Evolutionary conservation across 192 early-diverging fungal species (phyloP), one percentile per base, ranked within the genome.

Genomic region (Spizellomyces sp.): DNA sequence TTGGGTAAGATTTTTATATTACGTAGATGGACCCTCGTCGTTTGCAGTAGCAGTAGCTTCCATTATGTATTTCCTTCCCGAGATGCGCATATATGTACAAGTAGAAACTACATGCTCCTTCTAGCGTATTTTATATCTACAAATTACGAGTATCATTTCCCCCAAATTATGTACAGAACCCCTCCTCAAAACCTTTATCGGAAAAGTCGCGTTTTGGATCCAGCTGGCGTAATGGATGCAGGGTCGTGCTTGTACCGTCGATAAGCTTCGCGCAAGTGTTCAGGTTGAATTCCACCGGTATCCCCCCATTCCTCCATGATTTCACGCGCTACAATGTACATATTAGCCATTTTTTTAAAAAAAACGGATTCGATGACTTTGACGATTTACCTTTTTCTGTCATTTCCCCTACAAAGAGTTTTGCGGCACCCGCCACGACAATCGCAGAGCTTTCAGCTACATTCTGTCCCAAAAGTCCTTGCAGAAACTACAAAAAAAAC

Each of bases 331-430:
- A 69, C 17, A 36, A 41, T 41, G 36, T 17, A 9, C 5, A 61
- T 15, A 41, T 61, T 14, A 19, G 42, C 42, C 42, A n/a, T 61
- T 6, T 5, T 6, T 19, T 19, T 7, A 41, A 9, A 14, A 17
- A 6, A 42, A 42, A 61, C 4, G 5, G 9, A 61, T 6, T 41
- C 17, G 15, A 0, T 41, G 22, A 61, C 59, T 41, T 15, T 14
- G 54, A 8, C 52, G 8, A 50, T 54, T 64, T 76, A 88, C 87
- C 89, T 62, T 83, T 81, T 75, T 96, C 95, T 14, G 93, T 84
- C 66, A 96, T 90, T 75, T 96, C 92, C 22, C 93, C 95, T 5
- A 96, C 88, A 84, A 93, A 96, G 6, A 96, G 88, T 66, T 96
- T 96, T 17, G 88, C 82, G 59, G 93, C 93, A n/a, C 95, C 94